Evolutionary conservation across 2,329 filamentous ascomycete genomes (phyloP), one percentile per base, ranked within the genome.

Genomic region (Diaporthe citri): DNA sequence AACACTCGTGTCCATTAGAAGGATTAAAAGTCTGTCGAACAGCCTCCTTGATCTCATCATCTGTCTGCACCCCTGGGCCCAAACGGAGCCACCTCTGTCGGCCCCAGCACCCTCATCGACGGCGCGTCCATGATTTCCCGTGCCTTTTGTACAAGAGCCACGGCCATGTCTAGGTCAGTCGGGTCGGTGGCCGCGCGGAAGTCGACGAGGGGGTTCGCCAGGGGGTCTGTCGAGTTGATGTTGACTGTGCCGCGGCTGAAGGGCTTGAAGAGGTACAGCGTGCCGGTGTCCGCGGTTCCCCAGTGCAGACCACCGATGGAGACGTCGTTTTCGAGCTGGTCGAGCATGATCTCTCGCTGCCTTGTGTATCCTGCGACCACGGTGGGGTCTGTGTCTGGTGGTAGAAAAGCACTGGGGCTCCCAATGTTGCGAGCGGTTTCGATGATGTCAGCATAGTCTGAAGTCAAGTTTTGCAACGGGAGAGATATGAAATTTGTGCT

Each of bases 231-330:
- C 1, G 81, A 78, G 77, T 84, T 81, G 59, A 86, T 83, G 51
- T 80, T 82, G 66, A 86, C 81, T 28, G 81, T 83, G 34, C 85
- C 85, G 17, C 85, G 81, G 52, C 82, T 84, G 55, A 86, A 80
- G 4, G 85, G 84, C 76, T 85, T 83, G 71, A 83, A 79, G 48
- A 83, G 78, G 73, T 83, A 82, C 25, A 85, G 79, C 4, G 82
- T 71, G 15, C 78, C 80, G 46, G 80, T 78, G 31, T 77, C 72
- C 20, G 77, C 77, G 78, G 78, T 82, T 72, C 80, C 77, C 79
- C 81, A 85, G 69, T 85, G 81, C 22, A 66, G 17, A 0, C 60
- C 60, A 3, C 60, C 60, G 28, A 66, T 10, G 4, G 60, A 66
- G 6, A 66, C 10, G 6, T 66, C 28, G 2, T 51, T 66, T 0